Evolutionary conservation across 352 stramenopile species (phyloP).

Genomic region (Phytopythium oedochilum): DNA sequence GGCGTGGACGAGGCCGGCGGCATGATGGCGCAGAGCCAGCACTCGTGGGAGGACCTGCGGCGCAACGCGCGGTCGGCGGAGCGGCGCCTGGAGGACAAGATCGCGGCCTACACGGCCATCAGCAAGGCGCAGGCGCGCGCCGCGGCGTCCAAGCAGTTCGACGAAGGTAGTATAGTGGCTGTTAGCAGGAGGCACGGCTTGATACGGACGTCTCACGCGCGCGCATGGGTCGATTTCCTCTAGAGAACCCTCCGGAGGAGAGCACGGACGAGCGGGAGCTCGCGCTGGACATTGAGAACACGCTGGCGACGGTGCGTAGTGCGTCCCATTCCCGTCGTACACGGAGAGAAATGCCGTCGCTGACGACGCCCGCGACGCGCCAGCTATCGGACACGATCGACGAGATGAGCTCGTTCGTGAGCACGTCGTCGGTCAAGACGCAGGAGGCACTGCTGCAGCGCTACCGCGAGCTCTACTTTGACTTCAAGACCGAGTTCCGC

Average conservation of each 20-base stretch:
- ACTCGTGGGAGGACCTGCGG: slow-evolving; percentile 77
- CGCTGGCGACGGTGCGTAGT: slow-evolving; percentile 44
- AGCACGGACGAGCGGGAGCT: slow-evolving; percentile 58
- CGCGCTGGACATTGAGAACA: slow-evolving; percentile 74
- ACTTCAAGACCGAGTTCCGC: slow-evolving; percentile 95
- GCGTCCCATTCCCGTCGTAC: background rate
- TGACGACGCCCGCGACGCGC: background rate
- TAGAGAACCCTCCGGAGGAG: slow-evolving; percentile 66
- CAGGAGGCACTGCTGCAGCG: slow-evolving; percentile 90
- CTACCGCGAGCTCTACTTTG: slow-evolving; percentile 95
- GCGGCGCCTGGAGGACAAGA: slow-evolving; percentile 78
- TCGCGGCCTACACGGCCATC: slow-evolving; percentile 56
- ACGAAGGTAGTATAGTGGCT: slow-evolving; percentile 60
- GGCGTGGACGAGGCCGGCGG: too few species aligned
- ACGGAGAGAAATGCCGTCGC: background rate
- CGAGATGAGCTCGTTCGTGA: slow-evolving; percentile 75
- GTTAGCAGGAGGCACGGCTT: background rate
- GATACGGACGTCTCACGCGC: background rate
- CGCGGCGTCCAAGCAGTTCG: slow-evolving; percentile 22
- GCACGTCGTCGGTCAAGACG: slow-evolving; percentile 65
- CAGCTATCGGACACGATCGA: slow-evolving; percentile 84
- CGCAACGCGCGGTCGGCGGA: slow-evolving; percentile 65
- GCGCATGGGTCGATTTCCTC: background rate
- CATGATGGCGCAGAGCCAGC: slow-evolving; percentile 59
- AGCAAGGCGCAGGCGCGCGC: slow-evolving; percentile 43